Evolutionary conservation across 2,329 filamentous ascomycete genomes (phyloP), one percentile per base, ranked within the genome.

Genomic region (Verticillium nubilum): DNA sequence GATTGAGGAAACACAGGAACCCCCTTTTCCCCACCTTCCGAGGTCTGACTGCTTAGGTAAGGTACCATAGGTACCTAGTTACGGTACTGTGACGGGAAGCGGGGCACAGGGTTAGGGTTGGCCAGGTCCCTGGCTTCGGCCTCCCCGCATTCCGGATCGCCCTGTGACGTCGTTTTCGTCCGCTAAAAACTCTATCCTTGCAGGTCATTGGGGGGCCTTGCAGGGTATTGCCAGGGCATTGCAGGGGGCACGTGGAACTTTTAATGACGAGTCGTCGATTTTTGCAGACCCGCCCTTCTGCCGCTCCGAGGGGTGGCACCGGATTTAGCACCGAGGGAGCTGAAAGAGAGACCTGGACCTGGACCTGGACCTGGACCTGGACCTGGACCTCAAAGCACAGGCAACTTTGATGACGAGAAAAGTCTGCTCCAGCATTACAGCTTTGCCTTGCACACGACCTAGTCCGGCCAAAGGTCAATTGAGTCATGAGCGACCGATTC

Each of bases 161-260:
- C 33, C 54, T 56, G 54, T 56, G 54, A 56, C 54, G 54, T 56
- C 54, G 54, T 47, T 28, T 35, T 56, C 54, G 33, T 35, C 35
- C 54, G 54, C 54, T 56, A 47, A 56, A 42, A 27, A 26, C 23
- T 26, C 54, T 27, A 28, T 23, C 19, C 33, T 19, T 42, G 33
- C 31, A 56, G 54, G 54, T 10, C 37, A 17, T 19, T 23, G 37
- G 9, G 10, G n/a, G 2, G 6, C 37, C 37, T 47, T 47, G 42
- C 42, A 47, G 42, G 7, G 13, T 13, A 7, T 31, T 31, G 5
- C 29, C 9, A 13, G 29, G n/a, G n/a, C n/a, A n/a, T n/a, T n/a
- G n/a, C n/a, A n/a, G n/a, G 29, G 29, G 29, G 42, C 42, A 47
- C 42, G 42, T 47, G 42, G 42, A 10, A 4, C 37, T 19, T 31